Evolutionary conservation across 306 rosid genomes (phyloP), one percentile per base, ranked within the genome.

Genomic region (Cicer judaicum): DNA sequence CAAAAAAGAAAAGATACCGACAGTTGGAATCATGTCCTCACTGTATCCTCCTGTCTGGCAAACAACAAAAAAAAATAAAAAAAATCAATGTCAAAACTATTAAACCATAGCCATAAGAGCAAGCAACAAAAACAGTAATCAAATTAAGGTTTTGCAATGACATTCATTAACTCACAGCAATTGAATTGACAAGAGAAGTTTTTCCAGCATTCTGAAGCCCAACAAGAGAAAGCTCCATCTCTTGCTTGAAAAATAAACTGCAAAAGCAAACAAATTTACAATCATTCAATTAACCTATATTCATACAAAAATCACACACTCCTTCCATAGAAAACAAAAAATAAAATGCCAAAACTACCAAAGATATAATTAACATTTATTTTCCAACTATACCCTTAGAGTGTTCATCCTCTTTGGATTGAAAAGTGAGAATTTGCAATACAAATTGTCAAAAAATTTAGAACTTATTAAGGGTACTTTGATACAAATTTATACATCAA

Each of bases 21-120:
- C 98, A 18, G 98, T 91, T 88, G 97, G 98, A 87, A 94, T 91
- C 98, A 94, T 94, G 86, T 94, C 98, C 83, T 94, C 97, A 7
- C 84, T 91, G 84, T 90, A 94, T 14, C 89, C 97, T 57, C 97
- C 98, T 3, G 98, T 91, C 98, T 94, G 92, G 54, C 24, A 73
- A 85, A 70, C 77, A 80, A 44, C 43, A 0, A 53, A 63, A 55
- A 0, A 0, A 71, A 41, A 18, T 41, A 7, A 54, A 44, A 78
- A 62, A 55, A 10, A 60, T 71, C 42, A 77, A 84, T 73, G 47
- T 47, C 65, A 12, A 54, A 70, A 41, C 49, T 9, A 10, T 36
- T 36, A 87, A 66, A 72, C 78, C 13, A 69, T 18, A 60, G 49
- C 13, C 49, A 78, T 15, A 9, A 70, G 24, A 48, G 39, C 19